These are phyloP conservation scores for Wickerhamomyces kurtzmanii DNA, from an alignment of 805 yeast species.

Conservation along the genomic window DNA sequence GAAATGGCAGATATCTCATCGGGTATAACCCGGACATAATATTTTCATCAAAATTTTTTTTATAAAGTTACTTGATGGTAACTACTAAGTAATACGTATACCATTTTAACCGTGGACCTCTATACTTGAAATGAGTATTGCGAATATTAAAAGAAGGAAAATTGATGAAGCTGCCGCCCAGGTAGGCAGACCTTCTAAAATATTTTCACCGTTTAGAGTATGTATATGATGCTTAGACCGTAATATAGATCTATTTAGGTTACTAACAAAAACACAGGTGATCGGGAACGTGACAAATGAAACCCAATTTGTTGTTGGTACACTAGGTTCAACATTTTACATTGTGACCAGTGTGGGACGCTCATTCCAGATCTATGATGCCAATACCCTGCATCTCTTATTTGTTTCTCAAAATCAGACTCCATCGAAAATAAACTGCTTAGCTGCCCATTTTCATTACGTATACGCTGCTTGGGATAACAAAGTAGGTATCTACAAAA, in stretches of 20 bases:
- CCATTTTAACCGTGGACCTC: too few species aligned
- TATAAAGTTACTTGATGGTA: too few species aligned
- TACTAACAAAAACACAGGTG: too few species aligned
- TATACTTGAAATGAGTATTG: too few species aligned
- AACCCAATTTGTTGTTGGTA: constrained; percentile 79
- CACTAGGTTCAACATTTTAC: constrained; percentile 80
- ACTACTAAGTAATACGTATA: too few species aligned
- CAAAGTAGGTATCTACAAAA: constrained; percentile 65
- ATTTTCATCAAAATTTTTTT: too few species aligned
- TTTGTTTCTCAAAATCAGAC: constrained; percentile 83
- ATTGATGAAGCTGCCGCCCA: constrained; percentile 3
- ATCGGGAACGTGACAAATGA: constrained; percentile 87
- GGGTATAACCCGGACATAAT: too few species aligned
- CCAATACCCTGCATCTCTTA: constrained; percentile 69
- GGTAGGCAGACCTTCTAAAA: constrained; percentile 31
- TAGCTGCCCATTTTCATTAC: constrained; percentile 76
- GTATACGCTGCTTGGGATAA: constrained; percentile 71
- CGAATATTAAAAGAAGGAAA: constrained; percentile 11
- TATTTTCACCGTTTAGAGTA: constrained; percentile 84
- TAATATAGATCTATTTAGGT: constrained; percentile 6
- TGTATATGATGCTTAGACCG: too few species aligned
- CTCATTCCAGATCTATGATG: constrained; percentile 89
- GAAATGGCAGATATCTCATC: too few species aligned
- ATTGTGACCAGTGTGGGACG: constrained; percentile 85
- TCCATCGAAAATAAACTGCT: constrained; percentile 52